Conservation (phyloP, 805 yeast species). For the Pichia phayaonensis region DNA sequence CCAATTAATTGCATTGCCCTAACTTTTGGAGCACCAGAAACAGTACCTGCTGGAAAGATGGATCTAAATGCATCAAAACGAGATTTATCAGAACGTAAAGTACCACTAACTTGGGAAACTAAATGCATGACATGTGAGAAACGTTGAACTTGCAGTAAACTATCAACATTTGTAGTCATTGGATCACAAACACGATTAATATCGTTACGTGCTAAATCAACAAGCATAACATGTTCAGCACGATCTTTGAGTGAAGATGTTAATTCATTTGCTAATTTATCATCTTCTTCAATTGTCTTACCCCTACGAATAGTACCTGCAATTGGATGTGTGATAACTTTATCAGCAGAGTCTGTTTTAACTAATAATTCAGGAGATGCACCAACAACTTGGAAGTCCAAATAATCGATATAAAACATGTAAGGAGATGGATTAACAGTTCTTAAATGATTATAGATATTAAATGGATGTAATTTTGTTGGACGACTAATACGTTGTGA, state of each 20-base stretch:
- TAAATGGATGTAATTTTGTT: conserved; percentile 92
- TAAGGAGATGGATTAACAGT: conserved; percentile 98
- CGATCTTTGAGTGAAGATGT: conserved; percentile 80
- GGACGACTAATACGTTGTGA: conserved; percentile 96
- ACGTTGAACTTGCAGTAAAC: conserved; percentile 82
- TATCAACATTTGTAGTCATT: conserved; percentile 72
- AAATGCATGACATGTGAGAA: conserved; percentile 96
- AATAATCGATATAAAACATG: conserved; percentile 84
- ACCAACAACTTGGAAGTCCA: conserved; percentile 92
- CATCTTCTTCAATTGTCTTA: conserved; percentile 85
- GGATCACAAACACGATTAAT: conserved; percentile 94
- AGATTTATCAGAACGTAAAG: conserved; percentile 71
- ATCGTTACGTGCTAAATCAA: conserved; percentile 94
- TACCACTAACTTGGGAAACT: conserved; percentile 92
- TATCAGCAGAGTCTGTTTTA: conserved; percentile 62
- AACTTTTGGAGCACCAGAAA: conserved; percentile 97
- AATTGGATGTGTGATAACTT: conserved; percentile 90
- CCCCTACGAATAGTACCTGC: conserved; percentile 97
- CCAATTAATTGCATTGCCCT: conserved; percentile 92
- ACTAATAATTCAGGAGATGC: conserved; percentile 96
- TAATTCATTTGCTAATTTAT: conserved; percentile 64
- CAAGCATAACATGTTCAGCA: conserved; percentile 98
- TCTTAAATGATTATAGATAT: conserved; percentile 87
- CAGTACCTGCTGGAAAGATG: conserved; percentile 98
- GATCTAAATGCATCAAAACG: conserved; percentile 97